Evolutionary conservation across 1,284 basidiomycete genomes (phyloP).

Genomic region (Ustilago hordei): DNA sequence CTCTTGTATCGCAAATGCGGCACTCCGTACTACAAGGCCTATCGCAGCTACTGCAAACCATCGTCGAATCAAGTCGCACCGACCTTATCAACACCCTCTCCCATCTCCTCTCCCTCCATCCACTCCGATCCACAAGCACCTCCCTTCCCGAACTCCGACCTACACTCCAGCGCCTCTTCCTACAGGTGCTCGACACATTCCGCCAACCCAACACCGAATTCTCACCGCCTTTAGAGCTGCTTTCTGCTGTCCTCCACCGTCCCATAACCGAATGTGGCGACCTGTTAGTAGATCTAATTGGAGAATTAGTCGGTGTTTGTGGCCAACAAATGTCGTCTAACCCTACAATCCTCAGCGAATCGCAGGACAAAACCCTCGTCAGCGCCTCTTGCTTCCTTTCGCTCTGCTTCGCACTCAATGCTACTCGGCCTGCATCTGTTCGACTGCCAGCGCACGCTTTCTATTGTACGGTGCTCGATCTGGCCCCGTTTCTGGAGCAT

Average conservation of each 20-base stretch:
- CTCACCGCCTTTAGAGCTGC: background rate
- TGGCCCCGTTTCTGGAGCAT: conserved; percentile 46
- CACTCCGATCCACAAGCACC: conserved; percentile 16
- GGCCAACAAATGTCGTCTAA: conserved; percentile 43
- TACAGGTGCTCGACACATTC: conserved; percentile 20
- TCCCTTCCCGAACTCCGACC: conserved; percentile 14
- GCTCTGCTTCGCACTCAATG: conserved; percentile 29
- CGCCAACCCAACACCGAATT: background rate
- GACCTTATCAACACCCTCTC: conserved; percentile 14
- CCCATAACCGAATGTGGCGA: conserved; percentile 2
- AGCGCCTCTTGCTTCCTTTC: conserved; percentile 23
- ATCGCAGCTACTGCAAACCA: background rate
- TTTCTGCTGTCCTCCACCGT: conserved; percentile 8
- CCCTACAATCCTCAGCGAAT: conserved; percentile 33
- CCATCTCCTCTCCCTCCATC: conserved; percentile 1
- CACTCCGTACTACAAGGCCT: conserved; percentile 21
- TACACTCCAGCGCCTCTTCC: conserved; percentile 9
- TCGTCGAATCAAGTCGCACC: conserved; percentile 8
- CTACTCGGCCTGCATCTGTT: conserved; percentile 4
- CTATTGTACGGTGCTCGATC: conserved; percentile 48
- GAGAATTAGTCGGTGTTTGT: conserved; percentile 43
- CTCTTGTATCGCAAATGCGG: conserved; percentile 12
- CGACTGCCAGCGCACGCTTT: conserved; percentile 28
- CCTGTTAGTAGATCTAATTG: conserved; percentile 11
- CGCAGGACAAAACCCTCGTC: conserved; percentile 30